Evolutionary conservation across 129 eudicot genomes (phyloP).

Genomic region (Saussurea involucrata): DNA sequence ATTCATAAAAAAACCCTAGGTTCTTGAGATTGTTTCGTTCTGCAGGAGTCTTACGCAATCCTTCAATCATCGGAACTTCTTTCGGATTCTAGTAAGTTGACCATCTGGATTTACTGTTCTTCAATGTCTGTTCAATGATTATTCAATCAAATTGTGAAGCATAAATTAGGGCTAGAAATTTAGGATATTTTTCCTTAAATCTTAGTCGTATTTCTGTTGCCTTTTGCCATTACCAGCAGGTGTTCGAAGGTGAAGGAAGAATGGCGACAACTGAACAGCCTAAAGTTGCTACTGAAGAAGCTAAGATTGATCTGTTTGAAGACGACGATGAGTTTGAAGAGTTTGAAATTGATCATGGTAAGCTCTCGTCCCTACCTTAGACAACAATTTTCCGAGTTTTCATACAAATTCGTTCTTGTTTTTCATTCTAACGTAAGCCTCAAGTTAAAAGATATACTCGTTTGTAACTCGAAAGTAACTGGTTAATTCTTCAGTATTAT

Average conservation of each 20-base stretch:
- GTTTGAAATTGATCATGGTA: slow-evolving; percentile 75
- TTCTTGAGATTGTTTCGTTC: neutral
- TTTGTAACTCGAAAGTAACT: neutral
- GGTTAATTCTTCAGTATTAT: neutral
- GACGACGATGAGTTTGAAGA: slow-evolving; percentile 89
- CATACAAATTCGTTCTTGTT: neutral
- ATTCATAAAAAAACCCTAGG: slow-evolving; percentile 16
- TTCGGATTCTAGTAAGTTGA: slow-evolving; percentile 23
- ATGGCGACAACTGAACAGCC: slow-evolving; percentile 62
- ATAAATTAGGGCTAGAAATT: slow-evolving; percentile 19
- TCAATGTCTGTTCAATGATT: neutral
- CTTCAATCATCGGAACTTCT: neutral
- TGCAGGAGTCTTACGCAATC: neutral
- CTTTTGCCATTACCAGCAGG: neutral
- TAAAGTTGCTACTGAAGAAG: slow-evolving; percentile 57
- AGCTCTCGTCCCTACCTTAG: neutral
- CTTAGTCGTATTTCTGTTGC: neutral
- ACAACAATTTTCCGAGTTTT: slow-evolving; percentile 2
- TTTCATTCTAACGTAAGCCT: neutral
- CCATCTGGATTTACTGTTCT: neutral
- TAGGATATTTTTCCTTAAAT: slow-evolving; percentile 4
- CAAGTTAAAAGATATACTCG: neutral
- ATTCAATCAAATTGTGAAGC: neutral
- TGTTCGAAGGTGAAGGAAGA: neutral
- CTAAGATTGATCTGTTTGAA: slow-evolving; percentile 81